These are phyloP conservation scores for Arachnomyces sp. DNA, from an alignment of 2,329 filamentous ascomycete genomes.

Conservation along the genomic window DNA sequence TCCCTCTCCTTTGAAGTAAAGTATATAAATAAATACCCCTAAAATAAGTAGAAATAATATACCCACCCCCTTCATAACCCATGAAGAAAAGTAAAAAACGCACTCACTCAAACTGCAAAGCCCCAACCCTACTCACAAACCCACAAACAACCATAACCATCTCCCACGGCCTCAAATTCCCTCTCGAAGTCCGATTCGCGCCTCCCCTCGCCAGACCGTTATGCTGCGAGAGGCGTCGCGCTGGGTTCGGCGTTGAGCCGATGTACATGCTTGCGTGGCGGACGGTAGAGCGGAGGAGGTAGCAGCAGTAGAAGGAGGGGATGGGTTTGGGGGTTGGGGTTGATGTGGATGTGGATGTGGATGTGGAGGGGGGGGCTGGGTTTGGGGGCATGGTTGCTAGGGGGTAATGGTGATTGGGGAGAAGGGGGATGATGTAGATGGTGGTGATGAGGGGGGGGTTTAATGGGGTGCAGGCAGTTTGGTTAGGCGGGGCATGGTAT, in stretches of 20 bases:
- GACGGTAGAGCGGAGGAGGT: constrained; percentile 77
- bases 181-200: constrained; percentile 63
- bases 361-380: too few species aligned
- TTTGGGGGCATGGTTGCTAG: too few species aligned
- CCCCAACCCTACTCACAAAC: constrained; percentile 78
- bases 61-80: background rate
- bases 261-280: constrained; percentile 67
- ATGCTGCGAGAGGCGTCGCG: constrained; percentile 77
- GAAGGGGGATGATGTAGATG: too few species aligned
- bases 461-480: too few species aligned
- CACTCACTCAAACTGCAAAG: constrained; percentile 84
- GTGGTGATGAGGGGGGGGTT: too few species aligned
- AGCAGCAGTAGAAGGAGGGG: constrained; percentile 86
- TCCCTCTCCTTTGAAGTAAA: background rate
- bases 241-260: constrained; percentile 83
- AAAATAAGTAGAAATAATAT: constrained; percentile 2
- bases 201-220: constrained; percentile 80
- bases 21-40: background rate
- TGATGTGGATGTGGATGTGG: too few species aligned
- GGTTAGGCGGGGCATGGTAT: too few species aligned
- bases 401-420: too few species aligned
- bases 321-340: constrained; percentile 51
- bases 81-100: constrained; percentile 1
- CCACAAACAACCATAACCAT: constrained; percentile 81
- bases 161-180: constrained; percentile 73